Evolutionary conservation across 805 yeast genomes (phyloP).

Genomic region (Starmerella khaoyaiensis): DNA sequence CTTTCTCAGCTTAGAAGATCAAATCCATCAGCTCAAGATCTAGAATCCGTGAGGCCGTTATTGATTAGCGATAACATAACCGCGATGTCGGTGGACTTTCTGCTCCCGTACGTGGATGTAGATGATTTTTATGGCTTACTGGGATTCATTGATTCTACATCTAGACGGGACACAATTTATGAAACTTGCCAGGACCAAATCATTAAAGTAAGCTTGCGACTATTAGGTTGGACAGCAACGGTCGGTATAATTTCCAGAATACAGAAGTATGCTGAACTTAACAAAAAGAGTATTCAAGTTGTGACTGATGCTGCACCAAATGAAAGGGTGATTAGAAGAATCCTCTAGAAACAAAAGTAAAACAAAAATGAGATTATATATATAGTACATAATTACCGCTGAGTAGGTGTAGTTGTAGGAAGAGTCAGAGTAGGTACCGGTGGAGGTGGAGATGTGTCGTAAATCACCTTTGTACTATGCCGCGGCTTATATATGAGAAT

Average conservation of each 20-base stretch:
- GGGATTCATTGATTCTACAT: slow-evolving; percentile 16
- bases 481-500: slow-evolving; percentile 48
- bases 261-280: not conserved
- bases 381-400: not conserved
- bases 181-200: slow-evolving; percentile 22
- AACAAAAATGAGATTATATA: not conserved
- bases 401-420: not conserved
- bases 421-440: not conserved
- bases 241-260: slow-evolving; percentile 12
- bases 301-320: slow-evolving; percentile 2
- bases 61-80: slow-evolving; percentile 10
- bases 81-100: slow-evolving; percentile 19
- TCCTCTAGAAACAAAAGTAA: too few species aligned
- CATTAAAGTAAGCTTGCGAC: slow-evolving; percentile 14
- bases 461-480: slow-evolving; percentile 9
- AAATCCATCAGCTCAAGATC: too few species aligned
- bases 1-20: too few species aligned
- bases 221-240: slow-evolving; percentile 2
- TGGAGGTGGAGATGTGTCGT: slow-evolving; percentile 11
- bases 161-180: slow-evolving; percentile 17
- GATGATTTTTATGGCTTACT: slow-evolving; percentile 24
- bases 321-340: too few species aligned
- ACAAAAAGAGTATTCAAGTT: slow-evolving; percentile 2
- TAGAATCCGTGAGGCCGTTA: slow-evolving; percentile 1
- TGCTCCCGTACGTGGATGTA: slow-evolving; percentile 19